phyloP scores from a whole-genome alignment of 2,329 filamentous ascomycete genomes.

The Tympanopsis confertula region DNA sequence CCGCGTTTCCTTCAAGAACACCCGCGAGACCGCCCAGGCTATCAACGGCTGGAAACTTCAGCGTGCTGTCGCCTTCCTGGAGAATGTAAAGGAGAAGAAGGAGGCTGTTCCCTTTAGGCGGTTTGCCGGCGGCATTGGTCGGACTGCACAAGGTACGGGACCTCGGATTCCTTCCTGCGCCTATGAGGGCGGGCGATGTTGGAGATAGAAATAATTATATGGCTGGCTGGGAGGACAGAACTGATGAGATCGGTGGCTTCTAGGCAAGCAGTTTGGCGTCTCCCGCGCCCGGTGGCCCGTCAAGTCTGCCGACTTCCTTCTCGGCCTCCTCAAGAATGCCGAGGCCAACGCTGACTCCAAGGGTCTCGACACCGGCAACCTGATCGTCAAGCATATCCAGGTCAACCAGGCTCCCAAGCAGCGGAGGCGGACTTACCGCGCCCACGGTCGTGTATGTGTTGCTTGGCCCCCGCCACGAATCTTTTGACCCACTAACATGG shows the following conservation, averaged over 20 bases:
- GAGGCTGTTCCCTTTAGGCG: conserved; percentile 97
- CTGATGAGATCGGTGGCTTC: conserved; percentile 6
- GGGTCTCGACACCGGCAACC: conserved; percentile 91
- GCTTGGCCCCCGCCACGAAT: conserved; percentile 6
- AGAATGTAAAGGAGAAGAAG: conserved; percentile 94
- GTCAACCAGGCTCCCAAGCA: conserved; percentile 99
- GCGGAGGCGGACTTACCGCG: conserved; percentile 97
- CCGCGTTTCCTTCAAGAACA: conserved; percentile 99
- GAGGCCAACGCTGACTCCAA: conserved; percentile 95
- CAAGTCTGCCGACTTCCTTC: conserved; percentile 97
- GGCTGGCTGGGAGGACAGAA: neutral
- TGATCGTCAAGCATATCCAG: conserved; percentile 99
- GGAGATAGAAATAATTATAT: neutral
- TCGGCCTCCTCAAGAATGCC: conserved; percentile 93
- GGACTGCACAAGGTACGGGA: conserved; percentile 89
- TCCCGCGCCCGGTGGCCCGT: conserved; percentile 96
- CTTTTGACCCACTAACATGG: neutral
- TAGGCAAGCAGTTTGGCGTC: conserved; percentile 98
- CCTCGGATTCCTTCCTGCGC: too few species aligned
- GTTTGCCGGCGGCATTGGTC: conserved; percentile 90
- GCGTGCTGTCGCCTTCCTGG: conserved; percentile 90
- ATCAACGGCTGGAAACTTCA: conserved; percentile 99
- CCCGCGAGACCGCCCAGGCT: conserved; percentile 96
- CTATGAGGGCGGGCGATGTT: too few species aligned
- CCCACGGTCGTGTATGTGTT: conserved; percentile 94